Evolutionary conservation across 352 stramenopile genomes (phyloP), one percentile per base, ranked within the genome.

Genomic region (Phytophthora capsici): DNA sequence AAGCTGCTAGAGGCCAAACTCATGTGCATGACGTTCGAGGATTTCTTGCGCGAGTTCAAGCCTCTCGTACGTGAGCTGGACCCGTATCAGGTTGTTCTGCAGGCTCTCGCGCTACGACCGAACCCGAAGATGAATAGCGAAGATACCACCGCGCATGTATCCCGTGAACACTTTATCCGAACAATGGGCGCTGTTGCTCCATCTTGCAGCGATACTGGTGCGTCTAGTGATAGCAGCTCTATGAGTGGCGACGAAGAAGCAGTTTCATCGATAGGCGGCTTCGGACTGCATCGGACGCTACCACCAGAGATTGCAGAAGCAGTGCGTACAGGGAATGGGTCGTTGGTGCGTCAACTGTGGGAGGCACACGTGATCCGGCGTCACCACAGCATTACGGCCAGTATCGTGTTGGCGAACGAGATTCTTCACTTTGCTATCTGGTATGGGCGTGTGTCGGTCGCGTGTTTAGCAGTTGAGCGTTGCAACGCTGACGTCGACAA

Each of bases 11-110:
- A 94, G 57, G 63, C 82, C 10, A 87, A 92, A 49, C 80, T 95
- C 51, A 90, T 94, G 79, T 93, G 78, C 55, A 93, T 95, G 81
- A 75, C 63, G 6, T 93, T 90, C 63, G 88, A 94, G 57, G 88
- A 94, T 49, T 90, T 94, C 37, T 69, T 94, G 20, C 83, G 75
- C 30, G 86, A 93, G 30, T 96, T 96, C 65, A 94, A 96, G 57
- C 71, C 74, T 17, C 66, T 91, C 0, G 84, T 93, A 22, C 80
- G 84, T 0, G 73, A 91, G 34, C 66, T 93, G 17, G 87, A 94
- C 43, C 86, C 87, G 16, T 94, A 94, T 43, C 84, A 94, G 50
- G 84, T 84, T 8, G 71, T 95, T 14, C 34, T 89, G 3, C 62
- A 86, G 34, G 84, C 87, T 6, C 71, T 95, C 0, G 53, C 67